These are phyloP conservation scores for Nemania sp. DNA, from an alignment of 2,329 filamentous ascomycete genomes.

Conservation along the genomic window DNA sequence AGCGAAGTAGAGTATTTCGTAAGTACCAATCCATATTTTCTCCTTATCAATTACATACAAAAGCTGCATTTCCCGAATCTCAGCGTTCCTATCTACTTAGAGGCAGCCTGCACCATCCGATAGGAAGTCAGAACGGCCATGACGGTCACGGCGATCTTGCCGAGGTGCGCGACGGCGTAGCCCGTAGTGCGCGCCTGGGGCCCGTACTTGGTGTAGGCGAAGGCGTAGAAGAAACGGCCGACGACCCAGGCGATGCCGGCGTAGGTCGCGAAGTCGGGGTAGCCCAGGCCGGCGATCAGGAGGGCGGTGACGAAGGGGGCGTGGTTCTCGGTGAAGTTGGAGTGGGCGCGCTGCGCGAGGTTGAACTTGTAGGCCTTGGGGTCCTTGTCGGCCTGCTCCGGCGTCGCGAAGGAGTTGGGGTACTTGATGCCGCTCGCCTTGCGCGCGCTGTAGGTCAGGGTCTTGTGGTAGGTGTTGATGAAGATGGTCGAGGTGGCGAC, in stretches of 20 bases:
- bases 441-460: slow-evolving; percentile 54
- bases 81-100: slow-evolving; percentile 15
- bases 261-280: slow-evolving; percentile 54
- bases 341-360: slow-evolving; percentile 55
- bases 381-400: slow-evolving; percentile 59
- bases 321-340: slow-evolving; percentile 67
- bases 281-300: slow-evolving; percentile 60
- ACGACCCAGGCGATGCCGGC: slow-evolving; percentile 59
- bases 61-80: not conserved
- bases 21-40: too few species aligned
- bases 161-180: slow-evolving; percentile 41
- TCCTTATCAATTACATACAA: not conserved
- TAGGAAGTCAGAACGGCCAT: slow-evolving; percentile 51
- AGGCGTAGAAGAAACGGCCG: slow-evolving; percentile 57
- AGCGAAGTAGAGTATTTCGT: too few species aligned
- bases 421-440: slow-evolving; percentile 59
- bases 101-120: slow-evolving; percentile 40
- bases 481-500: slow-evolving; percentile 62
- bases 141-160: slow-evolving; percentile 47
- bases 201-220: slow-evolving; percentile 57
- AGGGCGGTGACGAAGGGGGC: slow-evolving; percentile 56
- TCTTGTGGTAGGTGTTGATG: slow-evolving; percentile 58
- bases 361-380: slow-evolving; percentile 63
- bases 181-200: slow-evolving; percentile 52
- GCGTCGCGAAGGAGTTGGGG: slow-evolving; percentile 60